Percentiles rank a stretch among this genome's conserved stretches.
Evolutionary conservation across 257 asterid genomes (phyloP).

Genomic region (Solanum virginianum): DNA sequence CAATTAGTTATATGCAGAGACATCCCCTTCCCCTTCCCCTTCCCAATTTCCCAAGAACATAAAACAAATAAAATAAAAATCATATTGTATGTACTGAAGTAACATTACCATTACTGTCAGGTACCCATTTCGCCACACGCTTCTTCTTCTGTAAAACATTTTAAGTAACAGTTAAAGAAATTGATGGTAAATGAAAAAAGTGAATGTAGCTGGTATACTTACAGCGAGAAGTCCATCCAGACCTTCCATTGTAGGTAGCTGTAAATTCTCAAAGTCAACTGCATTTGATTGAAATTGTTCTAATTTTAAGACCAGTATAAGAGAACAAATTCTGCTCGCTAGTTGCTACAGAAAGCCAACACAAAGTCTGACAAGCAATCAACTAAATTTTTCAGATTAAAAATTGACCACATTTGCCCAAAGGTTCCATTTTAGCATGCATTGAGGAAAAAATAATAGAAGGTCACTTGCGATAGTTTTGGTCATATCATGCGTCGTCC

Average conservation of each 20-base stretch:
- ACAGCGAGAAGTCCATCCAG: slow-evolving; percentile 64
- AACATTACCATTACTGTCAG: slow-evolving; percentile 51
- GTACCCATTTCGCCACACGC: slow-evolving; percentile 30
- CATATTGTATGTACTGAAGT: not conserved
- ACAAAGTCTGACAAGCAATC: not conserved
- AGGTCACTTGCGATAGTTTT: not conserved
- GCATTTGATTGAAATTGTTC: not conserved
- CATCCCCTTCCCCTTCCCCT: not conserved
- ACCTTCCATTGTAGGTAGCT: slow-evolving; percentile 82
- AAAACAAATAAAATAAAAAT: not conserved
- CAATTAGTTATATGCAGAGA: slow-evolving; percentile 11
- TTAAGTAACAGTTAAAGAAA: not conserved
- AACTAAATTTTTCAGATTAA: not conserved
- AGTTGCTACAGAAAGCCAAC: not conserved
- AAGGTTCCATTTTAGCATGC: not conserved
- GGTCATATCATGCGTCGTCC: not conserved
- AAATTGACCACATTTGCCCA: not conserved
- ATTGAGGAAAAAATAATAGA: not conserved
- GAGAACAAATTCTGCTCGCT: not conserved
- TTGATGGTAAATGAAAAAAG: not conserved
- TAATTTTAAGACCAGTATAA: not conserved
- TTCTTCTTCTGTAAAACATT: slow-evolving; percentile 45
- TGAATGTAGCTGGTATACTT: slow-evolving; percentile 15
- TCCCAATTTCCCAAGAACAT: not conserved
- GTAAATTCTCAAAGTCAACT: slow-evolving; percentile 73